These are phyloP conservation scores for Pelargonium australe DNA, from an alignment of 441 rosid genomes.

Conservation along the genomic window DNA sequence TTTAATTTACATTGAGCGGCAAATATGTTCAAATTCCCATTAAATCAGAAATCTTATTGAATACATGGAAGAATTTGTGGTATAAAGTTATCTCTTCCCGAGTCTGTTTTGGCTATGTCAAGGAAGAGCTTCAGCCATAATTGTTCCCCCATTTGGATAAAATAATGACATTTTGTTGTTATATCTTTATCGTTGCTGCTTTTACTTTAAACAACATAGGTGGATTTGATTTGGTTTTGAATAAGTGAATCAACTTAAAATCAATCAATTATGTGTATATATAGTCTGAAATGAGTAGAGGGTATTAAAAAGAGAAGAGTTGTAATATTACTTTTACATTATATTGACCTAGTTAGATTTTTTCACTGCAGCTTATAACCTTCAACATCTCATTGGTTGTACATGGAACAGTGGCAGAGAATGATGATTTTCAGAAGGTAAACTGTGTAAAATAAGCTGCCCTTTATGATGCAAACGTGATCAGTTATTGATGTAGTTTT, in stretches of 20 bases:
- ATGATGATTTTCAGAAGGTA: constrained; percentile 35
- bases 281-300: neutral
- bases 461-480: neutral
- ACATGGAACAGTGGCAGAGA: constrained; percentile 80
- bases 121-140: too few relatives aligned
- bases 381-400: constrained; percentile 83
- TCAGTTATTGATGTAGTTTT: neutral
- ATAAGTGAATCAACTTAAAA: neutral
- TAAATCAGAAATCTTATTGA: too few relatives aligned
- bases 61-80: neutral
- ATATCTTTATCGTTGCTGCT: neutral
- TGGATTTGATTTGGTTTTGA: neutral
- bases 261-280: neutral
- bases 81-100: neutral
- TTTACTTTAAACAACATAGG: neutral
- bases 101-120: too few relatives aligned
- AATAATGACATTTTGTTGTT: neutral
- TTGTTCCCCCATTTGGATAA: too few relatives aligned
- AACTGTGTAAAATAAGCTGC: constrained; percentile 14
- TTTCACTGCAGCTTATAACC: constrained; percentile 60
- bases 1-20: neutral
- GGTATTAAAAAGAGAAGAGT: neutral
- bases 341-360: neutral
- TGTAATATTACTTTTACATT: neutral
- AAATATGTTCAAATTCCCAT: neutral